Percentiles rank a stretch among this genome's conserved stretches.
Conservation (phyloP, 192 early-diverging fungal species). For the Cladochytrium replicatum region DNA sequence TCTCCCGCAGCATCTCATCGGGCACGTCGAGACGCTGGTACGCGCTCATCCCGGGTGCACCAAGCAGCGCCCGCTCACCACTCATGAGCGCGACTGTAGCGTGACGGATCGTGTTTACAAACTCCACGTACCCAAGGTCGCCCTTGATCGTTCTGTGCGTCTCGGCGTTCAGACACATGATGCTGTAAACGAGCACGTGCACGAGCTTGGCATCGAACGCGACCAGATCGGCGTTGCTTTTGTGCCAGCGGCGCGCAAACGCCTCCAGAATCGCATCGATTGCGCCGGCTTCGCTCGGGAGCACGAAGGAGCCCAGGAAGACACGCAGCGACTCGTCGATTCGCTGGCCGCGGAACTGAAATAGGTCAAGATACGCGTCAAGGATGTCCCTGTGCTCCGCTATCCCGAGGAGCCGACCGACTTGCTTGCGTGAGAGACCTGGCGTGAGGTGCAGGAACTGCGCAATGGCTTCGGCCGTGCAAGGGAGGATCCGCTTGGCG, state of each 20-base stretch:
- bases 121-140: slow-evolving; percentile 3
- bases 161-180: slow-evolving; percentile 53
- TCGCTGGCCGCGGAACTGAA: slow-evolving; percentile 39
- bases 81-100: neutral
- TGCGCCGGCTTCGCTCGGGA: slow-evolving; percentile 36
- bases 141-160: slow-evolving; percentile 26
- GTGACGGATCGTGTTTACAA: slow-evolving; percentile 21
- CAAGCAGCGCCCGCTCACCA: slow-evolving; percentile 7
- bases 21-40: slow-evolving; percentile 5
- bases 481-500: slow-evolving; percentile 39
- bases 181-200: slow-evolving; percentile 49
- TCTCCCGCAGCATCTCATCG: slow-evolving; percentile 9
- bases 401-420: slow-evolving; percentile 47
- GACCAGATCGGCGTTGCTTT: slow-evolving; percentile 39
- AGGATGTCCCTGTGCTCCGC: slow-evolving; percentile 45
- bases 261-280: slow-evolving; percentile 46
- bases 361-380: slow-evolving; percentile 42
- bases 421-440: slow-evolving; percentile 42
- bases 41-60: slow-evolving; percentile 7
- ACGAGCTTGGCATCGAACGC: slow-evolving; percentile 43
- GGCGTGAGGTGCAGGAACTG: slow-evolving; percentile 58
- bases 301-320: slow-evolving; percentile 36
- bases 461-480: slow-evolving; percentile 52
- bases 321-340: slow-evolving; percentile 52
- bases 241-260: slow-evolving; percentile 55